Percentiles rank a stretch among this genome's conserved stretches.
Evolutionary conservation across 441 rosid genomes (phyloP).

Genomic region (Adansonia rubrostipa): DNA sequence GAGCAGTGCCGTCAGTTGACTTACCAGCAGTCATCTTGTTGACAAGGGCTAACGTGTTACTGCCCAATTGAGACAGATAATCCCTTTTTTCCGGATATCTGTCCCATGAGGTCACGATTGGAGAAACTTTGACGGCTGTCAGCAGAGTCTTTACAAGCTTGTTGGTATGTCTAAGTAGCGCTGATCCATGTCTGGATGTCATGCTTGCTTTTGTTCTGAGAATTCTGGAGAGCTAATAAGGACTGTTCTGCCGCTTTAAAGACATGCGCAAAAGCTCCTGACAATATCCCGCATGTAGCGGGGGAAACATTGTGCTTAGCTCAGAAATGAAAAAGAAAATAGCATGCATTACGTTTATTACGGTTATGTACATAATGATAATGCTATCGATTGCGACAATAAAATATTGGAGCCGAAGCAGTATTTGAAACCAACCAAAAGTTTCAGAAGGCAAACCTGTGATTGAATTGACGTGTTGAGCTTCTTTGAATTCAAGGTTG

Average conservation of each 20-base stretch:
- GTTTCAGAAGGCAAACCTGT: conserved; percentile 40
- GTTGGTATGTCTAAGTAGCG: conserved; percentile 74
- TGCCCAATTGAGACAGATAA: conserved; percentile 52
- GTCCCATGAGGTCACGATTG: conserved; percentile 25
- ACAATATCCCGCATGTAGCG: conserved; percentile 51
- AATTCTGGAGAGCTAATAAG: conserved; percentile 44
- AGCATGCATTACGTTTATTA: too few relatives aligned
- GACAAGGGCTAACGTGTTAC: conserved; percentile 65
- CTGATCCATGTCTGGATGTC: conserved; percentile 80
- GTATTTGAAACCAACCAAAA: too few relatives aligned
- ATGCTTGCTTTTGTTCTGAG: conserved; percentile 44
- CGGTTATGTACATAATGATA: too few relatives aligned
- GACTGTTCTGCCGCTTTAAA: conserved; percentile 54
- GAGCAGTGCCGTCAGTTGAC: conserved; percentile 1
- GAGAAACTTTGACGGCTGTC: conserved; percentile 31
- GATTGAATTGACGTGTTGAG: conserved; percentile 35
- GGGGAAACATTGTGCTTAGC: background rate
- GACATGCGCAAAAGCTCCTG: conserved; percentile 59
- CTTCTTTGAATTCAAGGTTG: conserved; percentile 34
- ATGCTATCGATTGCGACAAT: too few relatives aligned
- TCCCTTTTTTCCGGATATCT: conserved; percentile 63
- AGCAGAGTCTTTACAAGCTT: conserved; percentile 72
- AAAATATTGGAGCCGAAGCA: too few relatives aligned
- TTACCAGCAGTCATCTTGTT: conserved; percentile 37
- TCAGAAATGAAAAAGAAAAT: too few relatives aligned